Evolutionary conservation across 768 basidiomycete genomes (phyloP).

Genomic region (Leccinellum luteum): DNA sequence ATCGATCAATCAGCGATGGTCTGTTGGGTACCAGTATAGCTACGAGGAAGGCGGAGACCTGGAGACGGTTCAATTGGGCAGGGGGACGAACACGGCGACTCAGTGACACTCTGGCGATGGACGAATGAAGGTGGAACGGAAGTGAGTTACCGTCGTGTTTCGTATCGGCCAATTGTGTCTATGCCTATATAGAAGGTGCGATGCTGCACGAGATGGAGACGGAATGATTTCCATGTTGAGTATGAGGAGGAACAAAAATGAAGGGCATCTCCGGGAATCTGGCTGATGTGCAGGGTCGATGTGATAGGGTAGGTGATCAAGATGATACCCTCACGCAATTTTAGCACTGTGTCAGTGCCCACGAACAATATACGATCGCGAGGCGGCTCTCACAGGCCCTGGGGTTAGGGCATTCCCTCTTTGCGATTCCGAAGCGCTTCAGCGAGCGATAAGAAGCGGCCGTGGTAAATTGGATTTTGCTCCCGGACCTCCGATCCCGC

Average conservation of each 20-base stretch:
- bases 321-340: conserved; percentile 26
- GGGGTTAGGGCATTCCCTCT: conserved; percentile 24
- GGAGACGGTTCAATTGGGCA: not conserved
- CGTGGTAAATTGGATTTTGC: not conserved
- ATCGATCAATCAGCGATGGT: conserved; percentile 19
- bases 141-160: conserved; percentile 1
- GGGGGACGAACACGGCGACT: not conserved
- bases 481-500: not conserved
- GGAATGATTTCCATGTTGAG: conserved; percentile 24
- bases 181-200: conserved; percentile 15
- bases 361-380: conserved; percentile 21
- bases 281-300: conserved; percentile 34
- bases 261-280: conserved; percentile 30
- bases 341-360: conserved; percentile 15
- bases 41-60: not conserved
- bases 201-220: conserved; percentile 22
- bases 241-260: conserved; percentile 18
- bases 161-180: conserved; percentile 22
- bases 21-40: not conserved
- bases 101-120: not conserved
- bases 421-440: conserved; percentile 12
- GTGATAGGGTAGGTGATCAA: conserved; percentile 39
- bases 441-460: conserved; percentile 2
- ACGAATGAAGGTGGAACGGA: conserved; percentile 7
- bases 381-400: conserved; percentile 11